These are phyloP conservation scores for Didymella pinodella DNA, from an alignment of 2,329 filamentous ascomycete species.

Conservation along the genomic window DNA sequence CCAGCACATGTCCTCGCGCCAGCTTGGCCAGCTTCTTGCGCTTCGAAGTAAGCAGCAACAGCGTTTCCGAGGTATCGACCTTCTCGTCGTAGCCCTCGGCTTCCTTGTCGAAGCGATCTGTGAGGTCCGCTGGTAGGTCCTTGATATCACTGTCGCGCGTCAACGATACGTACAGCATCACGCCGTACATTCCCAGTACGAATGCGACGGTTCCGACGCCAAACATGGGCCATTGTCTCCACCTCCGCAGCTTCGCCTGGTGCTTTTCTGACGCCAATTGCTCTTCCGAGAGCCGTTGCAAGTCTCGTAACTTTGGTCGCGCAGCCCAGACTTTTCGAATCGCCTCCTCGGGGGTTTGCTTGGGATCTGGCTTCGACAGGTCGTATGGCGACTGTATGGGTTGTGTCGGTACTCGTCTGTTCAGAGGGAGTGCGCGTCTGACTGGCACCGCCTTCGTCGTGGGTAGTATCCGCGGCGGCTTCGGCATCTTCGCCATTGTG, in stretches of 20 bases:
- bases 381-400: constrained; percentile 25
- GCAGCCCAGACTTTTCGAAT: constrained; percentile 36
- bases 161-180: constrained; percentile 48
- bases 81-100: constrained; percentile 58
- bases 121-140: constrained; percentile 52
- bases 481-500: constrained; percentile 47
- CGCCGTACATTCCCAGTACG: constrained; percentile 52
- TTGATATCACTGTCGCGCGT: constrained; percentile 32
- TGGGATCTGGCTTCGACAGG: constrained; percentile 23
- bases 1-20: constrained; percentile 58
- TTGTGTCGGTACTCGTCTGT: constrained; percentile 26
- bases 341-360: constrained; percentile 29
- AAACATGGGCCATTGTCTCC: constrained; percentile 45
- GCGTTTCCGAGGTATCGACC: constrained; percentile 54
- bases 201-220: constrained; percentile 48
- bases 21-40: constrained; percentile 52
- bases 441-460: constrained; percentile 33
- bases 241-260: constrained; percentile 39
- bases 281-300: constrained; percentile 40
- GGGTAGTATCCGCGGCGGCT: constrained; percentile 34
- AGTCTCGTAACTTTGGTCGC: constrained; percentile 35
- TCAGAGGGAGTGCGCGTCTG: constrained; percentile 27
- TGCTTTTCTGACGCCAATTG: constrained; percentile 37
- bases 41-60: constrained; percentile 52
- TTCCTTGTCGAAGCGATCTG: constrained; percentile 56